These are phyloP conservation scores for Microbotryomycetes sp. DNA, from an alignment of 1,284 basidiomycete species.

Conservation along the genomic window DNA sequence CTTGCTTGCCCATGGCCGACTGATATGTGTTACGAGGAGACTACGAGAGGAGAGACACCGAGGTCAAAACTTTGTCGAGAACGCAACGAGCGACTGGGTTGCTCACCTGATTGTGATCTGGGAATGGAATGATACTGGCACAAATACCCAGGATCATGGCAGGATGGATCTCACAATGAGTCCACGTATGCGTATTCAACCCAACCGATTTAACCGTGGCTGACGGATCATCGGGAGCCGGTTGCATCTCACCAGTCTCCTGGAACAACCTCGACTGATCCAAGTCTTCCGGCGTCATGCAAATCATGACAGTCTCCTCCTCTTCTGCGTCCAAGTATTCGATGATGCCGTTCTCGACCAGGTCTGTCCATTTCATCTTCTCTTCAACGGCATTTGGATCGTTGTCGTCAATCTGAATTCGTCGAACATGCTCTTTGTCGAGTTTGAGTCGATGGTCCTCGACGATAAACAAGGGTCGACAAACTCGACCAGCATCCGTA, in stretches of 20 bases:
- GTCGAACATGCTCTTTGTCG: slow-evolving; percentile 76
- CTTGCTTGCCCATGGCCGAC: slow-evolving; percentile 99
- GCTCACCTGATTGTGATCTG: slow-evolving; percentile 93
- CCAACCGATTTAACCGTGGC: slow-evolving; percentile 43
- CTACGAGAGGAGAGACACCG: slow-evolving; percentile 46
- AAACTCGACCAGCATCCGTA: slow-evolving; percentile 94
- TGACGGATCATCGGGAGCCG: slow-evolving; percentile 48
- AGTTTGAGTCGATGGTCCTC: slow-evolving; percentile 71
- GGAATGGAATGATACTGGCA: slow-evolving; percentile 98
- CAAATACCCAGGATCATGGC: slow-evolving; percentile 99
- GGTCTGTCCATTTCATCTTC: slow-evolving; percentile 67
- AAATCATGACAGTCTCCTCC: slow-evolving; percentile 99
- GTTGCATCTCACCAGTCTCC: slow-evolving; percentile 50
- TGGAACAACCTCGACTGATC: slow-evolving; percentile 63
- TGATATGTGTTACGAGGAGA: slow-evolving; percentile 99
- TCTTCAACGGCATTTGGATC: slow-evolving; percentile 48
- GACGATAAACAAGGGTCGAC: slow-evolving; percentile 94
- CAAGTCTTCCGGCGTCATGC: slow-evolving; percentile 94
- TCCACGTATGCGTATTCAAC: slow-evolving; percentile 67
- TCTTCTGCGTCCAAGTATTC: slow-evolving; percentile 97
- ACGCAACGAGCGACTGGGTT: slow-evolving; percentile 11
- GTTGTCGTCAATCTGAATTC: slow-evolving; percentile 52
- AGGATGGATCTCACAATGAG: slow-evolving; percentile 98
- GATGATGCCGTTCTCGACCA: slow-evolving; percentile 82
- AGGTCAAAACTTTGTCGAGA: not conserved